Conservation (phyloP, 2,329 filamentous ascomycete species). For the Elsinoe australis region DNA sequence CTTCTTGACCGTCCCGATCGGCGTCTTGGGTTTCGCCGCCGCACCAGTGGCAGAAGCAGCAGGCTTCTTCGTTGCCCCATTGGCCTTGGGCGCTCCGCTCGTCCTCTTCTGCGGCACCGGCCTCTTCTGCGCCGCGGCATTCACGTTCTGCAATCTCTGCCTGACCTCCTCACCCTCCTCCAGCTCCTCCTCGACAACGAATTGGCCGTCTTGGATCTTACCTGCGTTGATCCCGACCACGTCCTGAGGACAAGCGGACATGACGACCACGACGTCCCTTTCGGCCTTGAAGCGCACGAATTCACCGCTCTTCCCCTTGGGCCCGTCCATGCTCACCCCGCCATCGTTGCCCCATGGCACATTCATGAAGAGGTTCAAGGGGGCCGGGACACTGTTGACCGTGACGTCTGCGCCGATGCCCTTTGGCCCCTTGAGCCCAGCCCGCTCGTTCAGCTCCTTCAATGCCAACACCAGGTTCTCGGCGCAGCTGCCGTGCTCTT, state of each 20-base stretch:
- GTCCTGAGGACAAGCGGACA: conserved; percentile 43
- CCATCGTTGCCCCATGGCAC: conserved; percentile 38
- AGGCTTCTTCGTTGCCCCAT: conserved; percentile 9
- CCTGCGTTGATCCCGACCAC: conserved; percentile 37
- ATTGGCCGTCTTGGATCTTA: conserved; percentile 39
- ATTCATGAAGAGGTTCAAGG: conserved; percentile 44
- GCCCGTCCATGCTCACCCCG: conserved; percentile 35
- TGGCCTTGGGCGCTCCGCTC: conserved; percentile 10
- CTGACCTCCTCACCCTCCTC: conserved; percentile 15
- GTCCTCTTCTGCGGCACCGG: conserved; percentile 1
- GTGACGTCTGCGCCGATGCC: conserved; percentile 42
- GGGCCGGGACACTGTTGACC: conserved; percentile 41
- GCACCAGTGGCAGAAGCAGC: neutral
- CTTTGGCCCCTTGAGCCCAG: conserved; percentile 40
- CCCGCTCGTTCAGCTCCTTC: conserved; percentile 41
- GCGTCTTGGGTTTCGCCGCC: neutral
- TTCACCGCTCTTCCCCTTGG: conserved; percentile 36
- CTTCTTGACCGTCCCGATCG: conserved; percentile 3
- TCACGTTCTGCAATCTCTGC: conserved; percentile 8
- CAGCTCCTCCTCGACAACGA: conserved; percentile 31
- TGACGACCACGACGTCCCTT: conserved; percentile 40
- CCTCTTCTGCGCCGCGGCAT: conserved; percentile 7
- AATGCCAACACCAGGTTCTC: conserved; percentile 44
- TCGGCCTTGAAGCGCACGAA: conserved; percentile 39
- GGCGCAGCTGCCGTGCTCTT: conserved; percentile 41